Base-by-base conservation (phyloP, 176 grass and related monocot genomes). In the Oropetium thomaeum region DNA sequence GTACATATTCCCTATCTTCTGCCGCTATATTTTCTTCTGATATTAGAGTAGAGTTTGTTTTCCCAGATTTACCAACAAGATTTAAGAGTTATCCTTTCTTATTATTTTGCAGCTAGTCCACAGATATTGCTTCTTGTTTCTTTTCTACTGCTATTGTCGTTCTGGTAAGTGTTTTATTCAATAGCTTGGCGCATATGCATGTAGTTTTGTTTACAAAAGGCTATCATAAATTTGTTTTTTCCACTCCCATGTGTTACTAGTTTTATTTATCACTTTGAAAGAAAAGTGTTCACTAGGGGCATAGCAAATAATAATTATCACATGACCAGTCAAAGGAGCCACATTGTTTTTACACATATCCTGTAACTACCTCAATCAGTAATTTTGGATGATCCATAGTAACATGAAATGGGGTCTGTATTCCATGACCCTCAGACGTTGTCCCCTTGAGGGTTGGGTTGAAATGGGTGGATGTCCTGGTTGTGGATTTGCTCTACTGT, bases 111-210 rank as follows among this genome's bases (percentile, higher is more conserved):
- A 96, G 93, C 93, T 81, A 89, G 89, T 85, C 89, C 93, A 59
- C 87, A 96, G 64, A 92, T 96, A 75, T 90, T 96, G 77, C 83
- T 92, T 92, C 87, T 96, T 71, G 86, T 89, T 40, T 88, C 89
- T 83, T 96, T 96, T 85, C 84, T 96, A 62, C 71, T 96, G 54
- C 74, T 96, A 45, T 74, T 96, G 52, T 96, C 93, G 70, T 96
- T 96, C 78, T 96, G 93, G 93, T 96, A 75, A 87, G 78, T 88
- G 49, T 52, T 74, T 78, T 13, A 61, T 83, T 74, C 32, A 8
- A 47, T 65, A 28, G n/a, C 58, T 30, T 80, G 49, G 8, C 20
- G 26, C 45, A 64, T 81, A 67, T 81, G 27, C 34, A 60, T 57
- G 28, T 61, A 76, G 11, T 49, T 88, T 55, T 22, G 16, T 23